A percentile compares a stretch with the other conserved stretches of the same genome.
Evolutionary conservation across 495 filamentous ascomycete genomes (phyloP).

Genomic region (Annulohypoxylon stygium): DNA sequence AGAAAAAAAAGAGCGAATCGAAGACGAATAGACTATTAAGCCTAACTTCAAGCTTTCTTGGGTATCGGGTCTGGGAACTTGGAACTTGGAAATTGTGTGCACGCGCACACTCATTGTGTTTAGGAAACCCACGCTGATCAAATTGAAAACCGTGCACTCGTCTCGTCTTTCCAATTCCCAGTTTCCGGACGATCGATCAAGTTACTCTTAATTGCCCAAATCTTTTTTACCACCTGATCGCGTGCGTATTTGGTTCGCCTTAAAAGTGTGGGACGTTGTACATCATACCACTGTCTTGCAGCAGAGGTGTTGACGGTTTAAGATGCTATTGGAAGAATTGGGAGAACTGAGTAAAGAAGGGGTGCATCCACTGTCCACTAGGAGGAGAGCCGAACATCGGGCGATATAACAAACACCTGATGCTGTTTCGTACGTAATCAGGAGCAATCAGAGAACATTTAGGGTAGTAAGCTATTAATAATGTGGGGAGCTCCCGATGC

Average conservation of each 20-base stretch:
- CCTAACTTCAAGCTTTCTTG: conserved; percentile 16
- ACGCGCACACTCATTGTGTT: conserved; percentile 17
- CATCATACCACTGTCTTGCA: conserved; percentile 17
- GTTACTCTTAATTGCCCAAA: neutral
- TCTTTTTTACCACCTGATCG: conserved; percentile 26
- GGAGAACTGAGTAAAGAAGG: conserved; percentile 14
- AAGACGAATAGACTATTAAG: conserved; percentile 8
- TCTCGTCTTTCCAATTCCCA: neutral
- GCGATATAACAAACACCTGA: conserved; percentile 7
- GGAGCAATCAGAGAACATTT: conserved; percentile 4
- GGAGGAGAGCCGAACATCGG: conserved; percentile 37
- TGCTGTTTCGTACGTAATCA: conserved; percentile 27
- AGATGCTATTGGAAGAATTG: conserved; percentile 13
- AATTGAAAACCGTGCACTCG: conserved; percentile 2
- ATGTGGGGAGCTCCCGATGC: conserved; percentile 2
- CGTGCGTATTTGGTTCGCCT: conserved; percentile 27
- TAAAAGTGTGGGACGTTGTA: conserved; percentile 41
- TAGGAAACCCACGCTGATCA: conserved; percentile 18
- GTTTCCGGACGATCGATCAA: neutral
- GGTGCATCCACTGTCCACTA: conserved; percentile 37
- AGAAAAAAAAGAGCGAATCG: neutral
- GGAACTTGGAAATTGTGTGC: conserved; percentile 19
- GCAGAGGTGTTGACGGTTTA: conserved; percentile 16
- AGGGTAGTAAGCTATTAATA: conserved; percentile 13
- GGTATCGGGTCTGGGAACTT: neutral